A percentile compares a stretch with the other conserved stretches of the same genome.
Conservation (phyloP, 2,329 filamentous ascomycete species). For the Sporothrix variecibatus region DNA sequence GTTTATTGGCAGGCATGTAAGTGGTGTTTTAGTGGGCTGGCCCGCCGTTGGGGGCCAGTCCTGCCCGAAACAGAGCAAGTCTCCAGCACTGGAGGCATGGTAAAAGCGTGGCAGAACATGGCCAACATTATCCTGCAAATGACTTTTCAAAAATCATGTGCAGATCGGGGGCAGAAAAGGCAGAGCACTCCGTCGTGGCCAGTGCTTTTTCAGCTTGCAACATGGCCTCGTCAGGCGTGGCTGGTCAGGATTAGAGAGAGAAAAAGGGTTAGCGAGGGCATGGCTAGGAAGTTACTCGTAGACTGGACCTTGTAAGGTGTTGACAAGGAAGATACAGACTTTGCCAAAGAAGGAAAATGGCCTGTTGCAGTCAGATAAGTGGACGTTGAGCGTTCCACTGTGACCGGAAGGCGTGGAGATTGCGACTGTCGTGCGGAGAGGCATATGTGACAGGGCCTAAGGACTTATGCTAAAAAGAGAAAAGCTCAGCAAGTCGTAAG, state of each 20-base stretch:
- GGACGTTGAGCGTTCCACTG: background rate
- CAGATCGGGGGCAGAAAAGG: background rate
- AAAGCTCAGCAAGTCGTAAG: background rate
- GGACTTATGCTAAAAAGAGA: background rate
- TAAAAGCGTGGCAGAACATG: background rate
- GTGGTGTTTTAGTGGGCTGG: background rate
- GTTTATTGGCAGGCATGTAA: background rate
- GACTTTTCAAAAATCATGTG: background rate
- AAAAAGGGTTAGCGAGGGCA: background rate
- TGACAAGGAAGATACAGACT: background rate
- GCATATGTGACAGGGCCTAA: background rate
- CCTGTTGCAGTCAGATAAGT: background rate
- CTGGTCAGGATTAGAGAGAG: background rate
- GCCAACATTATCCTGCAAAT: background rate
- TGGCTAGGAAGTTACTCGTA: background rate
- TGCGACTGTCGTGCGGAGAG: background rate
- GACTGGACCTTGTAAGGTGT: background rate
- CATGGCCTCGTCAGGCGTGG: background rate
- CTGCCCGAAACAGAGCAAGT: background rate
- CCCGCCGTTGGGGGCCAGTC: background rate
- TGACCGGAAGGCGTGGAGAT: slow-evolving; percentile 12
- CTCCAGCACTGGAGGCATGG: background rate
- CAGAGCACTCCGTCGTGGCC: background rate
- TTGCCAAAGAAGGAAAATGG: slow-evolving; percentile 15
- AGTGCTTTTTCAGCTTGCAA: background rate